A percentile compares a stretch with the other conserved stretches of the same genome.
Evolutionary conservation across 2,329 filamentous ascomycete genomes (phyloP).

Genomic region (Calonectria pseudoturangicola): DNA sequence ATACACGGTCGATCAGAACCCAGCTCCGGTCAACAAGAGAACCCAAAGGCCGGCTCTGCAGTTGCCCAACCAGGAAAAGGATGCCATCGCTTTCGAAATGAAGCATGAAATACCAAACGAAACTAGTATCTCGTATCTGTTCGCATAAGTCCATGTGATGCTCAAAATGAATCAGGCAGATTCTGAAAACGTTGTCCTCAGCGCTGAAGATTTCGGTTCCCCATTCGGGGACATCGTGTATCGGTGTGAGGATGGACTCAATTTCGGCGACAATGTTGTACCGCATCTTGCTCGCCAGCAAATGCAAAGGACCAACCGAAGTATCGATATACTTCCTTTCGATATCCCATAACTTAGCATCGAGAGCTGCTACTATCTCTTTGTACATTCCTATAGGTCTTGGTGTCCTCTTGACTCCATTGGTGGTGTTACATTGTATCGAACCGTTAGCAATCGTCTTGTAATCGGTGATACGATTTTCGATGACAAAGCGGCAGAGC

Average conservation of each 20-base stretch:
- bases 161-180: conserved; percentile 34
- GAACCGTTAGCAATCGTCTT: conserved; percentile 23
- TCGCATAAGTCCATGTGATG: conserved; percentile 32
- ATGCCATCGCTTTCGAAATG: conserved; percentile 38
- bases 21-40: conserved; percentile 34
- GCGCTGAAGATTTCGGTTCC: conserved; percentile 37
- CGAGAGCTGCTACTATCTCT: conserved; percentile 19
- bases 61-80: conserved; percentile 33
- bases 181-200: conserved; percentile 35
- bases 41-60: conserved; percentile 27
- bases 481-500: conserved; percentile 29
- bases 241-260: conserved; percentile 27
- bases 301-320: conserved; percentile 25
- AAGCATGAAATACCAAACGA: conserved; percentile 29
- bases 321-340: conserved; percentile 33
- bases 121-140: conserved; percentile 28
- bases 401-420: conserved; percentile 14
- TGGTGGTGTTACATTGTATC: conserved; percentile 11
- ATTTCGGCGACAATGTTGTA: conserved; percentile 17
- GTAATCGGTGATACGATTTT: conserved; percentile 36
- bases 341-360: conserved; percentile 18
- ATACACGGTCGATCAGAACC: conserved; percentile 31
- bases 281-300: conserved; percentile 25
- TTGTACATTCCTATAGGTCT: neutral
- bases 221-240: conserved; percentile 37